Conservation (phyloP, 169 alveolate species). For the Eimeria necatrix region DNA sequence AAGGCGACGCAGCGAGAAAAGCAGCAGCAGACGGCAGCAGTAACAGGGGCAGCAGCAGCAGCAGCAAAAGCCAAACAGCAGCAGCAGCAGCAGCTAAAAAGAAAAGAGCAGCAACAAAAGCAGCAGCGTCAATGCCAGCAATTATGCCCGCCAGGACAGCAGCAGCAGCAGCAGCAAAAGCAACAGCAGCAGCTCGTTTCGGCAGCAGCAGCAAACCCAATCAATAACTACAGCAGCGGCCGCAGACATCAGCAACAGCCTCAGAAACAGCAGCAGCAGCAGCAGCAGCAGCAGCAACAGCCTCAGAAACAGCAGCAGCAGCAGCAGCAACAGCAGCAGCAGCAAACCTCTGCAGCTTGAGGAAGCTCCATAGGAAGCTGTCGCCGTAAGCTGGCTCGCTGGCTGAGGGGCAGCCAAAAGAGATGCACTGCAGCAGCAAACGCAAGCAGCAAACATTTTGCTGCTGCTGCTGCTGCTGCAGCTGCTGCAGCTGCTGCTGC, state of each 20-base stretch:
- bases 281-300: not conserved
- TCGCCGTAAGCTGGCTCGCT: slow-evolving; percentile 18
- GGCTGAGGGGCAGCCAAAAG: slow-evolving; percentile 2
- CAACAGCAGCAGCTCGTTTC: slow-evolving; percentile 6
- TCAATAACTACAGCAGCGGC: too few species aligned
- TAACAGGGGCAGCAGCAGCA: too few species aligned
- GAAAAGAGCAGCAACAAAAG: not conserved
- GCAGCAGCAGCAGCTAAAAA: too few species aligned
- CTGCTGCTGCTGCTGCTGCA: not conserved
- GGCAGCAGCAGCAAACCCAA: too few species aligned
- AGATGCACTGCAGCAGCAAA: not conserved
- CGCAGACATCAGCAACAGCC: not conserved
- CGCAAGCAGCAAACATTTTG: not conserved
- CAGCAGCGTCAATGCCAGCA: too few species aligned
- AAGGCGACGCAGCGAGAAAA: too few species aligned
- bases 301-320: not conserved
- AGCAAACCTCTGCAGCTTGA: not conserved
- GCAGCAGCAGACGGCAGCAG: too few species aligned
- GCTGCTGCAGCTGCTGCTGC: too few species aligned
- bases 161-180: not conserved
- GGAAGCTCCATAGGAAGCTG: not conserved
- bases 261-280: not conserved
- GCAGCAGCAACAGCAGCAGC: not conserved
- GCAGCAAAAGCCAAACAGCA: too few species aligned
- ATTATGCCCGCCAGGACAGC: too few species aligned